A percentile compares a stretch with the other conserved stretches of the same genome.
Conservation (phyloP, 1,139 yeast genomes). For the Yamadazyma sp. region DNA sequence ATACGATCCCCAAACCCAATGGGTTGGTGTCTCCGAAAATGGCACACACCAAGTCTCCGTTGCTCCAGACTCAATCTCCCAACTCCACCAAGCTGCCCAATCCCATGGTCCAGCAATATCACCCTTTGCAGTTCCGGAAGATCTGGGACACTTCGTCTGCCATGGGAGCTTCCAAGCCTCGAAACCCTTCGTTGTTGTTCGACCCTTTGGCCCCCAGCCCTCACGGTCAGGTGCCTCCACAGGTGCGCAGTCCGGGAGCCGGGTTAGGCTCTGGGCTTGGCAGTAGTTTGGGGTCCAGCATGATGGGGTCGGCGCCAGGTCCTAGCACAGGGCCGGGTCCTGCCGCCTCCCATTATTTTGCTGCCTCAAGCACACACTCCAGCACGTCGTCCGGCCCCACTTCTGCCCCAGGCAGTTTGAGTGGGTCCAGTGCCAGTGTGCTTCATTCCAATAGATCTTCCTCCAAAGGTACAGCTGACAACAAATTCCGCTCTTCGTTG, state of each 20-base stretch:
- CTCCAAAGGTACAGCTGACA: slow-evolving; percentile 16
- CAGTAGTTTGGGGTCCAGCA: too few species aligned
- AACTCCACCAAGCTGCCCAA: slow-evolving; percentile 2
- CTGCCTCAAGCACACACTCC: slow-evolving; percentile 1
- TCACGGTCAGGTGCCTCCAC: too few species aligned
- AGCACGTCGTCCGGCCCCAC: slow-evolving; percentile 4
- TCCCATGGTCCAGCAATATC: slow-evolving; percentile 21
- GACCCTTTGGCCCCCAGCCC: slow-evolving; percentile 40
- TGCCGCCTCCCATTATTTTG: too few species aligned
- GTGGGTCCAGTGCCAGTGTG: slow-evolving; percentile 2
- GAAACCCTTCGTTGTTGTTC: slow-evolving; percentile 37
- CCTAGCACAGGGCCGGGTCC: neutral
- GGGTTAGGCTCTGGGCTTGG: too few species aligned
- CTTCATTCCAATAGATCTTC: slow-evolving; percentile 5
- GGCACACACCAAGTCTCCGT: neutral
- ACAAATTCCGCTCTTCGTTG: slow-evolving; percentile 43
- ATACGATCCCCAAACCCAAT: slow-evolving; percentile 6
- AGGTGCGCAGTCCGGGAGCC: too few species aligned
- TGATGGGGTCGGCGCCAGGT: neutral
- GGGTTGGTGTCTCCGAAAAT: slow-evolving; percentile 1
- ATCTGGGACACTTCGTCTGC: slow-evolving; percentile 32
- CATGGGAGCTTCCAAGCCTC: slow-evolving; percentile 18
- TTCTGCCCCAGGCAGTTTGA: slow-evolving; percentile 4
- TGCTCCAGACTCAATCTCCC: slow-evolving; percentile 1
- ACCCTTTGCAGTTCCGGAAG: slow-evolving; percentile 40